Percentiles rank a stretch among this genome's conserved stretches.
These are phyloP conservation scores for Tolypocladium pustulatum DNA, from an alignment of 2,329 filamentous ascomycete species.

Conservation along the genomic window DNA sequence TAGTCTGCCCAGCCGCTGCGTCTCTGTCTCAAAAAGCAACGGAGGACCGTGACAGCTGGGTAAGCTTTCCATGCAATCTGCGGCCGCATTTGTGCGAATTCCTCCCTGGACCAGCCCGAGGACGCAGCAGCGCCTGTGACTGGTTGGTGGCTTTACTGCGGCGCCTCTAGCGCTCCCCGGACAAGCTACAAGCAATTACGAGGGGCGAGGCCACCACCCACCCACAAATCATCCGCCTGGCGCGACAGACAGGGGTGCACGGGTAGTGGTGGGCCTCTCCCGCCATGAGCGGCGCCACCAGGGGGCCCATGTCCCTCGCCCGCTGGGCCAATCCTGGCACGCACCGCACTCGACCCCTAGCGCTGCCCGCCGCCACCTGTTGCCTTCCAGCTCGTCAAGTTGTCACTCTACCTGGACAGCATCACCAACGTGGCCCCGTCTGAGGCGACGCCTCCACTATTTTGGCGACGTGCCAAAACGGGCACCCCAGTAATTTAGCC, in stretches of 20 bases:
- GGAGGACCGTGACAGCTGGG: not conserved
- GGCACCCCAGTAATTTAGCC: too few relatives aligned
- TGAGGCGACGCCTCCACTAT: not conserved
- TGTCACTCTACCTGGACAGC: conserved; percentile 8
- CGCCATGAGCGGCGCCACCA: not conserved
- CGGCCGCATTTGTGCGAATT: not conserved
- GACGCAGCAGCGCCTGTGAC: not conserved
- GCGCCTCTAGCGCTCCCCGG: not conserved
- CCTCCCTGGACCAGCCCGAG: not conserved
- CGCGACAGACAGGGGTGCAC: not conserved
- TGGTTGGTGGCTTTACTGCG: not conserved
- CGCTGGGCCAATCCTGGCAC: not conserved
- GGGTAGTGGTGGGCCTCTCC: not conserved
- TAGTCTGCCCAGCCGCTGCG: not conserved
- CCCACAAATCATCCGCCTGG: not conserved
- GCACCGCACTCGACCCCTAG: not conserved
- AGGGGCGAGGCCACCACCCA: not conserved
- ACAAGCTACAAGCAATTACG: too few relatives aligned
- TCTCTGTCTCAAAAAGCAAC: not conserved
- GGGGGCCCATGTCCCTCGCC: not conserved
- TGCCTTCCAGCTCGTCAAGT: too few relatives aligned
- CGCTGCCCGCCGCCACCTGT: not conserved
- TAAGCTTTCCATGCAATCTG: not conserved
- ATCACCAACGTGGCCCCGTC: conserved; percentile 6
- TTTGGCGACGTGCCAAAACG: not conserved